These are phyloP conservation scores for Taphrina sp. DNA, from an alignment of 1,139 yeast genomes.

Conservation along the genomic window DNA sequence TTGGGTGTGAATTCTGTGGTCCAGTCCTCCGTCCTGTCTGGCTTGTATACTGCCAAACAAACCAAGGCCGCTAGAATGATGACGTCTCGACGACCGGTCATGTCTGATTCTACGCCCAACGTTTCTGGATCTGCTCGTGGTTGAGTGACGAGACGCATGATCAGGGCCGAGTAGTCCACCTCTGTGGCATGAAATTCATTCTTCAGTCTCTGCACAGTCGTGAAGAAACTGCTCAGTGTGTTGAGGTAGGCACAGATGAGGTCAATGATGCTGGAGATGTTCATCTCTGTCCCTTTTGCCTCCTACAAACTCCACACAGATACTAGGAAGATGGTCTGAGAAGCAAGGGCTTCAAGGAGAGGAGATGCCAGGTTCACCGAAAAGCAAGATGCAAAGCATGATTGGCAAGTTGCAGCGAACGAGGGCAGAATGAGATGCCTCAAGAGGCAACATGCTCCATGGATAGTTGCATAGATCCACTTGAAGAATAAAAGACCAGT, in stretches of 20 bases:
- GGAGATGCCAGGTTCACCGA: too few relatives aligned
- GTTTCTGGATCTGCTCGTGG: slow-evolving; percentile 7
- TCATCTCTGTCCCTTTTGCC: too few relatives aligned
- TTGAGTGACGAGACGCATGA: slow-evolving; percentile 1
- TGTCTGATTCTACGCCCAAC: neutral
- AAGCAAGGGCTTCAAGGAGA: too few relatives aligned
- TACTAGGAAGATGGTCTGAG: too few relatives aligned
- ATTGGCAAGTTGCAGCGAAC: too few relatives aligned
- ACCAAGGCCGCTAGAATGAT: slow-evolving; percentile 16
- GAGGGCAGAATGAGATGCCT: too few relatives aligned
- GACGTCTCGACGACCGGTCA: neutral
- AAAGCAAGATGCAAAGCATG: too few relatives aligned
- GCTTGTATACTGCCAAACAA: slow-evolving; percentile 12
- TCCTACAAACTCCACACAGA: too few relatives aligned
- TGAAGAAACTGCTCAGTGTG: slow-evolving; percentile 14
- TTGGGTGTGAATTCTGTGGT: slow-evolving; percentile 1
- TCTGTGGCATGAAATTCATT: slow-evolving; percentile 20
- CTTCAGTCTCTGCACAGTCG: slow-evolving; percentile 26
- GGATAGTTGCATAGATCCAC: too few relatives aligned
- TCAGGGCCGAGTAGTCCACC: slow-evolving; percentile 10
- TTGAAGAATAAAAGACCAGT: too few relatives aligned
- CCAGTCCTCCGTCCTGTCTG: neutral
- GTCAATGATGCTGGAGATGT: slow-evolving; percentile 17
- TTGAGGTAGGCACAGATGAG: slow-evolving; percentile 19
- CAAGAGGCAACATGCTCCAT: too few relatives aligned